Conservation (phyloP, 2,329 filamentous ascomycete species). For the Mollisiaceae sp. region DNA sequence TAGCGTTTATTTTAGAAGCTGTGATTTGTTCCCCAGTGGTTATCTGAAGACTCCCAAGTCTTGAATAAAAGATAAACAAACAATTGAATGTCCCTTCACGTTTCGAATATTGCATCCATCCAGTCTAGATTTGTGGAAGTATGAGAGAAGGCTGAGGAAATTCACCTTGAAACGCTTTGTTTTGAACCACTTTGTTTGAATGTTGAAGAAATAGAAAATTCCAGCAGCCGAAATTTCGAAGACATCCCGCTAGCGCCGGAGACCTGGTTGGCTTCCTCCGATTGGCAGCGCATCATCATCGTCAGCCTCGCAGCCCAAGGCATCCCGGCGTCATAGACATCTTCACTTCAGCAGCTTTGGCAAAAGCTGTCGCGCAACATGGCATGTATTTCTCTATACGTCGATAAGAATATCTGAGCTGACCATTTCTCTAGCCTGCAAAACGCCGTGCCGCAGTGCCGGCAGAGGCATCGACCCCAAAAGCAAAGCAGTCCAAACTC, state of each 20-base stretch:
- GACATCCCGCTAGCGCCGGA: constrained; percentile 5
- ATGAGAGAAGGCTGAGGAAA: background rate
- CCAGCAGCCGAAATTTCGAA: background rate
- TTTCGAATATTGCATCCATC: background rate
- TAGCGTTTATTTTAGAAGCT: constrained; percentile 52
- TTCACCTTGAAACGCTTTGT: background rate
- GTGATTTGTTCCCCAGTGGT: constrained; percentile 14
- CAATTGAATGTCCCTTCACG: background rate
- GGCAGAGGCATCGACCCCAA: constrained; percentile 39
- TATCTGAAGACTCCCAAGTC: background rate
- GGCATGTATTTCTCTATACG: background rate
- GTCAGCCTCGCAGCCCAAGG: constrained; percentile 20
- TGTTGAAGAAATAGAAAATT: constrained; percentile 12
- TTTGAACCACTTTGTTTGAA: too few relatives aligned
- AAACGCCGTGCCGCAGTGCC: constrained; percentile 39
- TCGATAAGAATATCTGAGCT: background rate
- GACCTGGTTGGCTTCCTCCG: background rate
- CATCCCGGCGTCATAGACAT: constrained; percentile 14
- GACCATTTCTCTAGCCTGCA: constrained; percentile 32
- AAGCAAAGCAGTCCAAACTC: constrained; percentile 78
- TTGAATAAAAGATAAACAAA: constrained; percentile 5
- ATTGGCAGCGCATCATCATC: constrained; percentile 5
- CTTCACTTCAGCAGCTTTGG: background rate
- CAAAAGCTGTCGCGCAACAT: constrained; percentile 8
- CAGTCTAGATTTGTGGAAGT: background rate